Evolutionary conservation across 1,284 basidiomycete genomes (phyloP).

Genomic region (Schizophyllum amplum): DNA sequence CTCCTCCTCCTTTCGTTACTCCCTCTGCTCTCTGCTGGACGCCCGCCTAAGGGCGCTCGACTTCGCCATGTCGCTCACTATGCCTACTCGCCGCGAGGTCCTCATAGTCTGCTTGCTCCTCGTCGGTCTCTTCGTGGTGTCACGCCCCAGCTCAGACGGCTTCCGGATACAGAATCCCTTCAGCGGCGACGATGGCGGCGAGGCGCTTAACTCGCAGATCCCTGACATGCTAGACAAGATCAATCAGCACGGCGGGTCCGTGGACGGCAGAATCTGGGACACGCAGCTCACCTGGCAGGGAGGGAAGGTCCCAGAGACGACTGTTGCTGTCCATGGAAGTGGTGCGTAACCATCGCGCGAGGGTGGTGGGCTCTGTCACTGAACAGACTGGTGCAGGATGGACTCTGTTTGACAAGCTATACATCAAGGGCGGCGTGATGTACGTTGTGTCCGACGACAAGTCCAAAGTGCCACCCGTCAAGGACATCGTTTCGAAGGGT

Average conservation of each 20-base stretch:
- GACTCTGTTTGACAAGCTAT: slow-evolving; percentile 78
- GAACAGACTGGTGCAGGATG: slow-evolving; percentile 46
- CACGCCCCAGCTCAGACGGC: slow-evolving; percentile 4
- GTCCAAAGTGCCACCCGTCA: slow-evolving; percentile 41
- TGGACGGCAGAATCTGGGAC: slow-evolving; percentile 10
- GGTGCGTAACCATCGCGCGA: slow-evolving; percentile 26
- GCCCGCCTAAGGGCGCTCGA: background rate
- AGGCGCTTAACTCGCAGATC: background rate
- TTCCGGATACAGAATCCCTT: background rate
- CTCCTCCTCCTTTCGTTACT: background rate
- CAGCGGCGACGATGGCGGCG: background rate
- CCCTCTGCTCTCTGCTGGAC: background rate
- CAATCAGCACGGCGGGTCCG: background rate
- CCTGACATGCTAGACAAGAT: background rate
- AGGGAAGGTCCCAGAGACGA: slow-evolving; percentile 45
- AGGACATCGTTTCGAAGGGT: slow-evolving; percentile 51
- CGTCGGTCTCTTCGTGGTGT: slow-evolving; percentile 33
- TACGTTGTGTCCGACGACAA: slow-evolving; percentile 62
- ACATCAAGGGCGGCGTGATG: slow-evolving; percentile 68
- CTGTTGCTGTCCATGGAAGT: slow-evolving; percentile 53
- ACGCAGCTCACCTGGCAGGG: slow-evolving; percentile 32
- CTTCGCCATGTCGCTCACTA: slow-evolving; percentile 22
- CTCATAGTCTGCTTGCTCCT: slow-evolving; percentile 40
- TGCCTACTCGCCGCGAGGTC: slow-evolving; percentile 43
- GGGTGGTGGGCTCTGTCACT: background rate